Evolutionary conservation across 1,284 basidiomycete species (phyloP).

Genomic region (Agroathelia rolfsii): DNA sequence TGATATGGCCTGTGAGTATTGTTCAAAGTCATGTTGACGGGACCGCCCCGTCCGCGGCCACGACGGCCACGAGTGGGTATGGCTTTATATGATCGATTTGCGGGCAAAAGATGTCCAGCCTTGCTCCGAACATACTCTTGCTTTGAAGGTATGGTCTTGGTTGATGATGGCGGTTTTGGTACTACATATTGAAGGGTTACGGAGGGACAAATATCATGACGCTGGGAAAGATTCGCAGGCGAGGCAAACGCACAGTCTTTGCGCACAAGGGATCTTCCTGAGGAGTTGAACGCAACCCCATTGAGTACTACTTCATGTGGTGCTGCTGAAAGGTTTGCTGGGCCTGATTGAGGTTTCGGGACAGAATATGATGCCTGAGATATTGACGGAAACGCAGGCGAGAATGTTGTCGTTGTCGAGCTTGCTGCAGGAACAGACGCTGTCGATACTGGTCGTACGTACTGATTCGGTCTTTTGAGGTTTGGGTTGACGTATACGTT

Average conservation of each 20-base stretch:
- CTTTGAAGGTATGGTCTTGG: constrained; percentile 20
- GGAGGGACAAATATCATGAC: too few relatives aligned
- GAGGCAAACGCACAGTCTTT: constrained; percentile 54
- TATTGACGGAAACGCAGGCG: too few relatives aligned
- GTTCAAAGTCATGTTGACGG: constrained; percentile 57
- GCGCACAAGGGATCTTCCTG: constrained; percentile 66
- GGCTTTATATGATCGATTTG: constrained; percentile 47
- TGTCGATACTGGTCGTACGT: constrained; percentile 8
- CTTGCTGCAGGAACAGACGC: constrained; percentile 26
- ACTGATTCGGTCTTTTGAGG: constrained; percentile 49
- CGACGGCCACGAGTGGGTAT: constrained; percentile 30
- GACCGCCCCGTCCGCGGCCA: constrained; percentile 6
- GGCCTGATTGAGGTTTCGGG: constrained; percentile 14
- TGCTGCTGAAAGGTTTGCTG: constrained; percentile 13
- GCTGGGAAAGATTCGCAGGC: constrained; percentile 1
- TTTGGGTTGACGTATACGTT: constrained; percentile 54
- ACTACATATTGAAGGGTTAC: constrained; percentile 26
- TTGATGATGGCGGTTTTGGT: constrained; percentile 27
- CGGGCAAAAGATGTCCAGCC: constrained; percentile 39
- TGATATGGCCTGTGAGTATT: constrained; percentile 53
- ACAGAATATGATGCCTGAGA: too few relatives aligned
- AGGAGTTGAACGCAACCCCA: constrained; percentile 71
- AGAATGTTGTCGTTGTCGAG: constrained; percentile 17
- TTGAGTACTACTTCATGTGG: constrained; percentile 63
- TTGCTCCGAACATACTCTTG: constrained; percentile 31